These are phyloP conservation scores for Hyparrhenia diplandra DNA, from an alignment of 176 grass and related monocot genomes.

Conservation along the genomic window DNA sequence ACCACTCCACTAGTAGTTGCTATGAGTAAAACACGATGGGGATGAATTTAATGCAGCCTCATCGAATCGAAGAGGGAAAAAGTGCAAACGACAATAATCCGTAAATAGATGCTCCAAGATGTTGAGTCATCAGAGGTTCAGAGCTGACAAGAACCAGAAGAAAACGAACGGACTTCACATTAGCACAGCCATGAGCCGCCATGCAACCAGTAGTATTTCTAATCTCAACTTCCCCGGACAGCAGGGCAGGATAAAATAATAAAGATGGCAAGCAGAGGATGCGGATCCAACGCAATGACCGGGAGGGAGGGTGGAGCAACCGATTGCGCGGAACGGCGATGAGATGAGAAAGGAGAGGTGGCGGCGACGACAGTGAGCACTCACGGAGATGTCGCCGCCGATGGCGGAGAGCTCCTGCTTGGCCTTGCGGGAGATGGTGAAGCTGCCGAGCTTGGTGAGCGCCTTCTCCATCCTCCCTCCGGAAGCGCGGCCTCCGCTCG, in stretches of 20 bases:
- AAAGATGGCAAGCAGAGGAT: neutral
- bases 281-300: neutral
- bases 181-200: neutral
- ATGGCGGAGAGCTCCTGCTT: slow-evolving; percentile 98
- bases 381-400: slow-evolving; percentile 84
- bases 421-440: slow-evolving; percentile 85
- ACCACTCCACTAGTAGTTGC: neutral
- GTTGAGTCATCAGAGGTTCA: neutral
- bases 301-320: neutral
- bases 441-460: slow-evolving; percentile 80
- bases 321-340: neutral
- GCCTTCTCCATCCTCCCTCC: slow-evolving; percentile 66
- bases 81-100: neutral
- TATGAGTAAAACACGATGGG: neutral
- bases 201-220: neutral
- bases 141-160: neutral
- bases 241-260: neutral
- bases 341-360: neutral
- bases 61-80: neutral
- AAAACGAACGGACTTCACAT: neutral
- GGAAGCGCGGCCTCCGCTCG: neutral
- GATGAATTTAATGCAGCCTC: neutral
- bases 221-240: neutral
- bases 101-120: neutral
- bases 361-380: neutral